Evolutionary conservation across 176 grass and related monocot species (phyloP), one percentile per base, ranked within the genome.

Genomic region (Rhynchospora pubera): DNA sequence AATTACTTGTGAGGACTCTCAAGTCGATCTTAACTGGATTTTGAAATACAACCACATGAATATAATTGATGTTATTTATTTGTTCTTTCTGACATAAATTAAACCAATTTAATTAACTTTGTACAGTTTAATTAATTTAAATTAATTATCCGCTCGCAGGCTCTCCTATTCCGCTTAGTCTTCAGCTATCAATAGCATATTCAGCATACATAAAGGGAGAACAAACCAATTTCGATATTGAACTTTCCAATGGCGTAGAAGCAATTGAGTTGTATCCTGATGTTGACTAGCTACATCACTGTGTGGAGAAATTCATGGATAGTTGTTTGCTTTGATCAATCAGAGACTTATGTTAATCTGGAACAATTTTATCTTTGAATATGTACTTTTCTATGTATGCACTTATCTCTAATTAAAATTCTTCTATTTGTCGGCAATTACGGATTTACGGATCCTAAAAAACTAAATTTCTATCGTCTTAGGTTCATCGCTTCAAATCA

Each of bases 1-100:
- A 47, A 89, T 89, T 72, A 15, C 83, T 86, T 76, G 90, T 92
- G 14, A 84, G 56, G 53, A 50, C 8, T 61, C 6, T 23, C 0
- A n/a, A n/a, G n/a, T n/a, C n/a, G n/a, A n/a, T n/a, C n/a, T n/a
- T n/a, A n/a, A n/a, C n/a, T n/a, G n/a, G n/a, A n/a, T n/a, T n/a
- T n/a, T n/a, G n/a, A n/a, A n/a, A n/a, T n/a, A n/a, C n/a, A n/a
- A n/a, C n/a, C n/a, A n/a, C n/a, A n/a, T n/a, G n/a, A n/a, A n/a
- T n/a, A n/a, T n/a, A n/a, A n/a, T n/a, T n/a, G n/a, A n/a, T n/a
- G n/a, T n/a, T 60, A 60, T 7, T 23, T 7, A n/a, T 61, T 9
- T 2, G 8, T 61, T 1, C 2, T 7, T 1, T 62, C 6, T 62
- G 59, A 62, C 5, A 0, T 62, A 62, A n/a, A 62, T 16, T 45